phyloP scores from a whole-genome alignment of 2,329 filamentous ascomycete genomes.

The Xylaria multiplex region DNA sequence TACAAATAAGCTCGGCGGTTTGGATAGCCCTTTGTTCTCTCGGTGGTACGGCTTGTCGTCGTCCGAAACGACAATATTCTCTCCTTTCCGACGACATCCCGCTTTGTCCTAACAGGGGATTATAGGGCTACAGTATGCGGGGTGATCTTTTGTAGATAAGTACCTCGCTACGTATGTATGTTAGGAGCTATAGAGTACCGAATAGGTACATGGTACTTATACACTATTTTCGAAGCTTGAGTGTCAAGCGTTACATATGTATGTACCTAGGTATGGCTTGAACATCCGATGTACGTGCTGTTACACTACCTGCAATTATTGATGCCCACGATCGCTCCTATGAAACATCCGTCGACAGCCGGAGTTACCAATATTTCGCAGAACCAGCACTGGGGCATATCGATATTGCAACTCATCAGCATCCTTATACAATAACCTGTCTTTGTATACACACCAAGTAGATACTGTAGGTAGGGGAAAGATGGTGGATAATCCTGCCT shows the following conservation, averaged over 20 bases:
- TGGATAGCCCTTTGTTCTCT: background rate
- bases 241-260: background rate
- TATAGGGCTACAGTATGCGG: too few relatives aligned
- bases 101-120: background rate
- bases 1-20: background rate
- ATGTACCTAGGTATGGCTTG: background rate
- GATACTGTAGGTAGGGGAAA: too few relatives aligned
- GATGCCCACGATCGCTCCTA: conserved; percentile 13
- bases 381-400: background rate
- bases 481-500: too few relatives aligned
- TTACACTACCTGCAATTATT: conserved; percentile 14
- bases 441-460: too few relatives aligned
- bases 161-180: background rate
- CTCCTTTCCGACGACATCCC: conserved; percentile 3
- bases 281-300: conserved; percentile 6
- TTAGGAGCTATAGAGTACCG: background rate
- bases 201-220: background rate
- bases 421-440: too few relatives aligned
- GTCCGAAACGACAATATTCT: conserved; percentile 18
- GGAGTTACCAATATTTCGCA: conserved; percentile 7
- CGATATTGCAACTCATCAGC: too few relatives aligned
- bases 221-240: conserved; percentile 7
- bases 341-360: conserved; percentile 7
- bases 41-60: conserved; percentile 9
- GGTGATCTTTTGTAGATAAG: too few relatives aligned